Conservation (phyloP, 441 rosid genomes). For the Capsella rubella region DNA sequence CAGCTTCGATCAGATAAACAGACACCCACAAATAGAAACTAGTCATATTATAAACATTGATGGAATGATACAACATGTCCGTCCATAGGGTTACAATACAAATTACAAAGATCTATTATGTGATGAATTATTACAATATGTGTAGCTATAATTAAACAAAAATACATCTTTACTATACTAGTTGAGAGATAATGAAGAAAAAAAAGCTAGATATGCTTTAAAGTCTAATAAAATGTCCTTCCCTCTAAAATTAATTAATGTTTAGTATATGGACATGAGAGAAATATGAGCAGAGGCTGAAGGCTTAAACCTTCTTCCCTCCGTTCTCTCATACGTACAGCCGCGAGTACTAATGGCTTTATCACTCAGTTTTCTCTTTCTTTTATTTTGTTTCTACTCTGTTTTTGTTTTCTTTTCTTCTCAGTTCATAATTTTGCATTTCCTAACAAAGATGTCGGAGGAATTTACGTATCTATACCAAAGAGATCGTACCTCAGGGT, state of each 20-base stretch:
- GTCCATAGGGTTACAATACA: conserved; percentile 32
- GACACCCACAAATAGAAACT: background rate
- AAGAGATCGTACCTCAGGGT: conserved; percentile 61
- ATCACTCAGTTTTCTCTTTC: conserved; percentile 6
- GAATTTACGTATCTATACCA: conserved; percentile 81
- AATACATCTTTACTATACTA: conserved; percentile 27
- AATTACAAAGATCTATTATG: conserved; percentile 20
- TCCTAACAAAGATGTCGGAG: conserved; percentile 72
- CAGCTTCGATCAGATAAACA: background rate
- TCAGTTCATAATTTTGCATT: conserved; percentile 75
- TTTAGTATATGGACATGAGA: conserved; percentile 57
- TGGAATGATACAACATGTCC: conserved; percentile 26
- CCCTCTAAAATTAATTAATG: conserved; percentile 52
- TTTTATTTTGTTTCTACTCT: conserved; percentile 25
- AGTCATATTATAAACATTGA: conserved; percentile 1
- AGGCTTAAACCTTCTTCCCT: conserved; percentile 92
- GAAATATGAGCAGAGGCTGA: conserved; percentile 69
- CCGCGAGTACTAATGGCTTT: conserved; percentile 26
- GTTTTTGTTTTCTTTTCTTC: conserved; percentile 46
- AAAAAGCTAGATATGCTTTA: conserved; percentile 35
- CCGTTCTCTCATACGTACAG: conserved; percentile 51
- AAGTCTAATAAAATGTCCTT: conserved; percentile 41
- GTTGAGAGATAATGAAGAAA: background rate
- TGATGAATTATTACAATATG: conserved; percentile 12
- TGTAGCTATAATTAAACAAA: conserved; percentile 31